Evolutionary conservation across 768 basidiomycete species (phyloP), one percentile per base, ranked within the genome.

Genomic region (Gyrodon lividus): DNA sequence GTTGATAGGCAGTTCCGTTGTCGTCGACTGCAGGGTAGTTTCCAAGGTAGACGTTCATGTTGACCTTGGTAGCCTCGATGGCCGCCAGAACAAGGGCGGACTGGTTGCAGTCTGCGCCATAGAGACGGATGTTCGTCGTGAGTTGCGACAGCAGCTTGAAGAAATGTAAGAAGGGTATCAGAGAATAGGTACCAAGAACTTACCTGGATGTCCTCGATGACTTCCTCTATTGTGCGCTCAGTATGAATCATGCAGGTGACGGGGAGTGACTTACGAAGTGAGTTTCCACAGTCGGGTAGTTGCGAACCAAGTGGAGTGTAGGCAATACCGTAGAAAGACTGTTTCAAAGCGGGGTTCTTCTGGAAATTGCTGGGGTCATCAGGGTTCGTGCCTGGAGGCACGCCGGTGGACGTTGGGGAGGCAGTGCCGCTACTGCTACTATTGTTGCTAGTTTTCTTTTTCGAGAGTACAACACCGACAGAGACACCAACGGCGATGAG

Each of bases 91-190:
- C 86, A 19, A 90, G 75, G 0, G 85, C 85, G 3, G 84, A 81
- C 66, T 89, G 86, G 64, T 92, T 92, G 66, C 89, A 92, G 68
- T 92, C 89, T 31, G 90, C 83, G 35, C 92, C 92, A 65, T 95
- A 96, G 33, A 94, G 74, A 60, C 89, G 88, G 55, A 92, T 72
- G 46, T 82, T 83, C 59, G 79, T 82, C 1, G 93, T 96, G 33
- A 96, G 69, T 72, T 96, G 93, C 31, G 92, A 93, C 59, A 96
- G 70, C 34, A 92, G 76, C 85, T 90, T 57, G 16, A 52, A 34
- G 28, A 30, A 46, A 10, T 38, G 28, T 58, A 61, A 55, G 66
- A 22, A 1, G 13, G 14, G 34, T 17, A 33, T 12, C 1, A 35
- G 14, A n/a, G 23, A 24, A 57, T 31, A 57, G 13, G 49, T 26